phyloP scores from a whole-genome alignment of 2,329 filamentous ascomycete species.

The Apiospora rasikravindrae region DNA sequence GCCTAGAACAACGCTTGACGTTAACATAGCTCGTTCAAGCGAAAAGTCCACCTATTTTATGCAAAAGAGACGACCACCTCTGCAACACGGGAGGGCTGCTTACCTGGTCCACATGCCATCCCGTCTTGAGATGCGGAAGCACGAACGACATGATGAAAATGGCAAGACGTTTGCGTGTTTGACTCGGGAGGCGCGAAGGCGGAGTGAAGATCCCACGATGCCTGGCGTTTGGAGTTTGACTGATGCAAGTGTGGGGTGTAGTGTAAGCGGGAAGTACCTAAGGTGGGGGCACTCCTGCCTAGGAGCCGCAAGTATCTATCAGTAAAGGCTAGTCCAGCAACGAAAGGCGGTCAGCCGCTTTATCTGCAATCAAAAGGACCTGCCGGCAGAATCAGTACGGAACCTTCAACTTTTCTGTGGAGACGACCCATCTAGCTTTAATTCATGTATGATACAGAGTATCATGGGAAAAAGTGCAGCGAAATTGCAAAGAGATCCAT shows the following conservation, averaged over 20 bases:
- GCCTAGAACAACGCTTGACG: constrained; percentile 46
- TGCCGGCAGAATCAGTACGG: not conserved
- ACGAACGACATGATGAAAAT: constrained; percentile 54
- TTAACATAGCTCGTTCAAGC: not conserved
- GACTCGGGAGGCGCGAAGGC: not conserved
- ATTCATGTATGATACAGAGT: not conserved
- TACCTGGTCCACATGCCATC: constrained; percentile 94
- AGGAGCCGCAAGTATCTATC: not conserved
- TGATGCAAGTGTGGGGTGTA: not conserved
- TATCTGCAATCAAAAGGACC: not conserved
- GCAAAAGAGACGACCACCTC: not conserved
- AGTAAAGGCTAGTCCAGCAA: not conserved
- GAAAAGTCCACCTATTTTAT: not conserved
- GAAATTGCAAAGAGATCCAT: not conserved
- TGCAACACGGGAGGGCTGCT: not conserved
- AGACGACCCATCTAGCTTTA: not conserved
- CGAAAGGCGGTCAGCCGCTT: not conserved
- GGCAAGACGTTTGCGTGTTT: not conserved
- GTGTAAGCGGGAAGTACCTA: not conserved
- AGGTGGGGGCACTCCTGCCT: not conserved
- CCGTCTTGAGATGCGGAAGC: constrained; percentile 86
- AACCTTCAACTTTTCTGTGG: constrained; percentile 7
- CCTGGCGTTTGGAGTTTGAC: constrained; percentile 6
- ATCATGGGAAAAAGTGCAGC: constrained; percentile 5
- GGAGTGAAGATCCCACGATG: constrained; percentile 12